Conservation (phyloP, 371 early-diverging fungal species). For the Mortierella sp. region DNA sequence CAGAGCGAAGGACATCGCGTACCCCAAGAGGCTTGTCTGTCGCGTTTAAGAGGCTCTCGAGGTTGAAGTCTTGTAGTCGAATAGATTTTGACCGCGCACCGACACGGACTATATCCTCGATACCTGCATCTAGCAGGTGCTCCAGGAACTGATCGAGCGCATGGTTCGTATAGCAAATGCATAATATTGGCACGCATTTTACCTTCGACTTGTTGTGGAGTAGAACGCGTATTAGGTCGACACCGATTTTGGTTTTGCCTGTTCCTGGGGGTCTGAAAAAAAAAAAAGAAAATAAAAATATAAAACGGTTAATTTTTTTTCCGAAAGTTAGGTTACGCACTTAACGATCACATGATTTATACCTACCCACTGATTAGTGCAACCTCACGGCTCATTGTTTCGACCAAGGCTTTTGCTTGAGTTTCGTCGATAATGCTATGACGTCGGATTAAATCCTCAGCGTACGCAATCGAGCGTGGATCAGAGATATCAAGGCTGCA, state of each 20-base stretch:
- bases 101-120: constrained; percentile 58
- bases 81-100: constrained; percentile 58
- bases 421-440: constrained; percentile 49
- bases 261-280: constrained; percentile 65
- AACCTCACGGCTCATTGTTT: constrained; percentile 56
- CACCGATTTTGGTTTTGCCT: constrained; percentile 66
- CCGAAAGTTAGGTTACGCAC: neutral
- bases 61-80: constrained; percentile 37
- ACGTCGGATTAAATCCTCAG: constrained; percentile 7
- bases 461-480: constrained; percentile 2
- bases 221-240: constrained; percentile 60
- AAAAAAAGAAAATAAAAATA: too few species aligned
- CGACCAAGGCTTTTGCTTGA: constrained; percentile 56
- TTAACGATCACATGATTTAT: neutral
- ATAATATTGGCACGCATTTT: constrained; percentile 60
- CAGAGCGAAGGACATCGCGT: constrained; percentile 14
- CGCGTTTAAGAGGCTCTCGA: constrained; percentile 23
- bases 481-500: constrained; percentile 21
- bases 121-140: constrained; percentile 50
- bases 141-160: constrained; percentile 69
- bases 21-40: constrained; percentile 15
- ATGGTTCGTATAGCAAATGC: constrained; percentile 68
- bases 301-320: neutral
- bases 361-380: constrained; percentile 59
- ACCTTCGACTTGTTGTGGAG: constrained; percentile 41